A percentile compares a stretch with the other conserved stretches of the same genome.
Evolutionary conservation across 352 stramenopile species (phyloP).

Genomic region (Phytophthora pistaciae): DNA sequence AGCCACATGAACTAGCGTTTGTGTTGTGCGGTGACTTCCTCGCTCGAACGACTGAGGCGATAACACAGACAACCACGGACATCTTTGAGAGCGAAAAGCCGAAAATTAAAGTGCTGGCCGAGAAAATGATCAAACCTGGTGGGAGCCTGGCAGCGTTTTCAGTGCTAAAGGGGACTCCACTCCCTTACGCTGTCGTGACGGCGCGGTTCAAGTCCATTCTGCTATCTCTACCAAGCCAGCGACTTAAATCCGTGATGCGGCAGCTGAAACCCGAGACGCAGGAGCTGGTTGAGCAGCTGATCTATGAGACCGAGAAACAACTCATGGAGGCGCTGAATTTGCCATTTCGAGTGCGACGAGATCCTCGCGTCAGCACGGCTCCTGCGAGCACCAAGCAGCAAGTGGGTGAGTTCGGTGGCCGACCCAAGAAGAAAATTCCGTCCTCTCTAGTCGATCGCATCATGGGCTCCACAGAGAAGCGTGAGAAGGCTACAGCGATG

Average conservation of each 20-base stretch:
- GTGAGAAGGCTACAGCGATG: constrained; percentile 21
- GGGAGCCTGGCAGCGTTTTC: constrained; percentile 40
- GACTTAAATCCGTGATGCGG: constrained; percentile 59
- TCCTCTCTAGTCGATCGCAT: constrained; percentile 22
- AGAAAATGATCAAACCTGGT: constrained; percentile 59
- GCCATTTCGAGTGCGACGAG: constrained; percentile 32
- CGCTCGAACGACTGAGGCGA: constrained; percentile 29
- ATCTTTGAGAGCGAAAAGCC: constrained; percentile 25
- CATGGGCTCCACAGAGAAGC: constrained; percentile 26
- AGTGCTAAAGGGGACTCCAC: constrained; percentile 37
- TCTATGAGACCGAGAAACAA: constrained; percentile 49
- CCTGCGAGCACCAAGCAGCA: constrained; percentile 13
- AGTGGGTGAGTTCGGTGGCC: neutral
- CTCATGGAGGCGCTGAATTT: constrained; percentile 39
- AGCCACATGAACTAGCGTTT: constrained; percentile 55
- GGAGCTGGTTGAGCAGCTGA: constrained; percentile 41
- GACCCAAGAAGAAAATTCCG: constrained; percentile 27
- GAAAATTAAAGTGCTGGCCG: constrained; percentile 33
- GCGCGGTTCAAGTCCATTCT: constrained; percentile 69
- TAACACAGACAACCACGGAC: constrained; percentile 1
- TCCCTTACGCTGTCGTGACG: constrained; percentile 51
- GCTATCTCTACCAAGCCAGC: constrained; percentile 54
- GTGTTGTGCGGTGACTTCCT: constrained; percentile 67
- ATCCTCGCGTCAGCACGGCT: constrained; percentile 24
- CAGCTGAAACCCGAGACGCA: constrained; percentile 46